Base-by-base conservation (phyloP, 2,329 filamentous ascomycete genomes). In the Huntiella savannae region DNA sequence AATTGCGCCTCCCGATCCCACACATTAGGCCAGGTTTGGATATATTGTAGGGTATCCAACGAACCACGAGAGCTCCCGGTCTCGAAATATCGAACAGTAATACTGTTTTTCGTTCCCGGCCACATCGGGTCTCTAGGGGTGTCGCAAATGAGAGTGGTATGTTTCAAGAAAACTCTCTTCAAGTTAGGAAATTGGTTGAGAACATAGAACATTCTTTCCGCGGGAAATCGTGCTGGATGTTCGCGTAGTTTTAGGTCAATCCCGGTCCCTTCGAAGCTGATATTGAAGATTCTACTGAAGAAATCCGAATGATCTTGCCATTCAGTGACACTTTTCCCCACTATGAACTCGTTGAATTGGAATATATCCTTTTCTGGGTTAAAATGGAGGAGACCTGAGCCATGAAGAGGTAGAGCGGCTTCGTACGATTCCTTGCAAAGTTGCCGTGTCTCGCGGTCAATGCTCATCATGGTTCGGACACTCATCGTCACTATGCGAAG, bases 391-490 rank as follows among this genome's bases (percentile, higher is more conserved):
- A 39, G 19, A 5, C 40, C 22, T n/a, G 33, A 12, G n/a, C 40
- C 43, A 8, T 40, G 13, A 5, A 49, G 11, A 8, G 5, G 11
- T 32, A 49, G 11, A 12, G 15, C 43, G 7, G 17, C 33, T 5
- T 43, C 43, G 19, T 37, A 49, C 16, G 42, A 43, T 7, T 11
- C n/a, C 16, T 12, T 19, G 19, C 48, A 43, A 34, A 49, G 37
- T 2, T 10, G 12, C 4, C 48, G 43, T 5, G 48, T 46, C 16
- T 46, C 43, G 10, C 33, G 40, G 32, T 39, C 22, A 17, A 49
- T 49, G 15, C 43, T 15, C 48, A 49, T 49, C 19, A 49, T 40
- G 2, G 43, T 36, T 2, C 48, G 48, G 12, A 43, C 33, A 5
- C 43, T 44, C 6, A 15, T 13, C 11, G 48, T 46, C n/a, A 42